Evolutionary conservation across 305 asterid species (phyloP).

Genomic region (Solanum aculeatissimum): DNA sequence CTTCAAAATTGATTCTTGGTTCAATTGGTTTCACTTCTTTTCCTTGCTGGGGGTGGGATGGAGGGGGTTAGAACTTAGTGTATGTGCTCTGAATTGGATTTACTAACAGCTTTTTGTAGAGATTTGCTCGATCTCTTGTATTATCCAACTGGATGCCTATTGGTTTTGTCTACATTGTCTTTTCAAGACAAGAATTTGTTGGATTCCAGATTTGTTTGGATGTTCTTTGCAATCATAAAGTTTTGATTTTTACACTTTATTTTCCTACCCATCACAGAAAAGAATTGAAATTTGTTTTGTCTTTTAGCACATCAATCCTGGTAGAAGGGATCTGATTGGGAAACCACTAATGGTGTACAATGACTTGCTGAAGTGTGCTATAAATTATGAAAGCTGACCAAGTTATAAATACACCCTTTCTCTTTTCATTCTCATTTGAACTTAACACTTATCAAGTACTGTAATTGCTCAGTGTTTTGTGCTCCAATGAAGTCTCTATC

Average conservation of each 20-base stretch:
- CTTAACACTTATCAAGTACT: neutral
- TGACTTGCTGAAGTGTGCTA: neutral
- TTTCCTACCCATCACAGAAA: neutral
- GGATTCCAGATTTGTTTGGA: slow-evolving; percentile 4
- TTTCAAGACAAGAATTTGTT: neutral
- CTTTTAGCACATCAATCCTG: neutral
- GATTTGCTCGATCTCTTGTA: neutral
- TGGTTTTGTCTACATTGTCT: slow-evolving; percentile 5
- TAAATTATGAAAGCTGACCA: neutral
- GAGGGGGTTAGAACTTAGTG: neutral
- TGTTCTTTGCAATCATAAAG: neutral
- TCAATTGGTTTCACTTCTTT: neutral
- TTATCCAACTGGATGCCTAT: neutral
- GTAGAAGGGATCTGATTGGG: neutral
- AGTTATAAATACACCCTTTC: neutral
- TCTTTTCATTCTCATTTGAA: neutral
- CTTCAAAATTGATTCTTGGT: neutral
- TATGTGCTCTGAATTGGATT: neutral
- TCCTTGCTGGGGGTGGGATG: neutral
- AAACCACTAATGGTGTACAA: neutral
- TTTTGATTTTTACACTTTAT: neutral
- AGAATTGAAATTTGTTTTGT: neutral
- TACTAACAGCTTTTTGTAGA: neutral
- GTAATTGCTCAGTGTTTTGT: neutral
- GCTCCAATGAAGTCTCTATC: neutral